Base-by-base conservation (phyloP, 257 asterid genomes). In the Solanum phureja region DNA sequence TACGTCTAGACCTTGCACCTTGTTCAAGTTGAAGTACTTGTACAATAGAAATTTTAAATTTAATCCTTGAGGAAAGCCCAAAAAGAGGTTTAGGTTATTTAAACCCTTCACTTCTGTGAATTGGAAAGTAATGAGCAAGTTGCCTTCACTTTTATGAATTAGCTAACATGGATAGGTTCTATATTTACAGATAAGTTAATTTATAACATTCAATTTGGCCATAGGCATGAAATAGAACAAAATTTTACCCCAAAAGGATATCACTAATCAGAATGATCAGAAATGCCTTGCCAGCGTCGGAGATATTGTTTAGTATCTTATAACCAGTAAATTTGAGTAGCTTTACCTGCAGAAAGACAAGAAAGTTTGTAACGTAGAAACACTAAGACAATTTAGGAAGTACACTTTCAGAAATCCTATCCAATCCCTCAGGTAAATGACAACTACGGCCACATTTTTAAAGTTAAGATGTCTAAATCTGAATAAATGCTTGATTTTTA, bases 251-350 rank as follows among this genome's bases (percentile, higher is more conserved):
- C 89, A 96, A 92, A 90, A 96, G 94, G 84, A 95, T 97, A 93
- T 97, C 99, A 0, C 99, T 93, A 91, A 94, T 52, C 87, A 97
- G 98, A 75, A 97, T 95, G 40, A 97, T 94, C 34, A 94, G 90
- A 89, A 97, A 95, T 24, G 99, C 99, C 93, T 97, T 97, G 89
- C 99, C 99, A 0, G 98, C 91, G 91, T 97, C 99, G 18, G 99
- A 91, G 72, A 94, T 79, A 88, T 95, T 97, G 87, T 95, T 97
- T 90, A 97, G 60, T 87, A 96, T 89, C 92, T 96, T 97, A 90
- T 96, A 94, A 73, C 99, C 98, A 3, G 98, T 96, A 91, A 97
- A 97, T 92, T 94, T 97, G 94, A 97, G 96, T 94, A 97, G 90
- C 83, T 98, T 93, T 46, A 96, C 98, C 99, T 96, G 98, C 90